Evolutionary conservation across 2,329 filamentous ascomycete species (phyloP).

Genomic region (Laburnicola sp.): DNA sequence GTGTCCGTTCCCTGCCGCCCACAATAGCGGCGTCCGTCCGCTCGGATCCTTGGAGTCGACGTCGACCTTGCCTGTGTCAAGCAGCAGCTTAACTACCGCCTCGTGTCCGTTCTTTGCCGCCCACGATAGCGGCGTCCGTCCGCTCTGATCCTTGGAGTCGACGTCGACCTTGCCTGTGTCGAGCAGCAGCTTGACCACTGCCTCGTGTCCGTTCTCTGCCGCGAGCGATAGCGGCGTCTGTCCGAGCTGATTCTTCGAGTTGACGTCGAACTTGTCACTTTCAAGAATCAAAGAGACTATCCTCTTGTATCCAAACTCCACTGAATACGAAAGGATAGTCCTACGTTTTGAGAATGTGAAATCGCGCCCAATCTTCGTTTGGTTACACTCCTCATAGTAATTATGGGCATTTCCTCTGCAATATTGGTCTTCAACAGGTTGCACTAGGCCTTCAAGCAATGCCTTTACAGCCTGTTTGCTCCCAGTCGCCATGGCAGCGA

Average conservation of each 20-base stretch:
- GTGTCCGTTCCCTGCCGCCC: no score
- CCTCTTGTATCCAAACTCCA: background rate
- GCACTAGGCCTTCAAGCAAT: background rate
- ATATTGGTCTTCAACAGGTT: background rate
- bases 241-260: background rate
- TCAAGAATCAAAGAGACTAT: background rate
- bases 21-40: no score
- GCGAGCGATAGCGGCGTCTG: background rate
- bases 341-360: background rate
- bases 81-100: no score
- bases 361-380: background rate
- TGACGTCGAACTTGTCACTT: background rate
- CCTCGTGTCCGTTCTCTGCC: background rate
- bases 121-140: no score
- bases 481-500: slow-evolving; percentile 40
- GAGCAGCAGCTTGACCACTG: no score
- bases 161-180: no score
- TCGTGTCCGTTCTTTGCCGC: no score
- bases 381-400: background rate
- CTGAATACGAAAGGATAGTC: background rate
- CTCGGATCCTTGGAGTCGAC: no score
- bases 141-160: no score
- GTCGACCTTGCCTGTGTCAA: no score
- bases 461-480: slow-evolving; percentile 25
- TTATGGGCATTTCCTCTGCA: no score